Evolutionary conservation across 192 early-diverging fungal genomes (phyloP), one percentile per base, ranked within the genome.

Genomic region (Spizellomyces sp.): DNA sequence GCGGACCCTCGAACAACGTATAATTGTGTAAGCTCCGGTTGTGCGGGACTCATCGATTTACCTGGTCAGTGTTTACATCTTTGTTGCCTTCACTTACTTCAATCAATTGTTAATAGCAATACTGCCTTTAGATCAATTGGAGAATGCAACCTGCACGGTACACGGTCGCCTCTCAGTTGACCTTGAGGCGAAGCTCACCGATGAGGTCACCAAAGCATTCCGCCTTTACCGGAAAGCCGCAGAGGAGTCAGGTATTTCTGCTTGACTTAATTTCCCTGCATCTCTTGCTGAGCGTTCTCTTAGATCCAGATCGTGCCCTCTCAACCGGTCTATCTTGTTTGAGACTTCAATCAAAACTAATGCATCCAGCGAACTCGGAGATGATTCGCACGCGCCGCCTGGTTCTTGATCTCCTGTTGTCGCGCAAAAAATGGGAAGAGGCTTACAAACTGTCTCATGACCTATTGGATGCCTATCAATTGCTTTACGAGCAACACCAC

Each of bases 311-410:
- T 43, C 21, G 12, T 2, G 12, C 12, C 63, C 47, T 45, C 63
- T 43, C 63, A 46, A 22, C n/a, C n/a, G 27, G 42, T n/a, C 45
- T n/a, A 2, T 0, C 12, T 14, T n/a, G n/a, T 21, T 64, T 64
- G n/a, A 15, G 42, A 19, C 17, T 54, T 19, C 50, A 54, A 54
- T n/a, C 12, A 54, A 54, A 12, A 19, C 12, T 54, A 12, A 54
- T 54, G 50, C 9, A 9, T 45, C 63, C 63, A 1, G n/a, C 36
- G n/a, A 64, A 22, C 45, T 22, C 44, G 15, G 27, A 43, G 12
- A 9, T 57, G 17, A 22, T 67, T 22, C 66, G 50, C 66, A 67
- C 66, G 21, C 19, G 19, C 5, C 47, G 50, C 52, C 66, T 59
- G n/a, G 17, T 67, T 22, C 66, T 60, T 19, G 66, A 55, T 45